A percentile compares a stretch with the other conserved stretches of the same genome.
Conservation (phyloP, 768 basidiomycete species). For the Wakefieldia striispora region DNA sequence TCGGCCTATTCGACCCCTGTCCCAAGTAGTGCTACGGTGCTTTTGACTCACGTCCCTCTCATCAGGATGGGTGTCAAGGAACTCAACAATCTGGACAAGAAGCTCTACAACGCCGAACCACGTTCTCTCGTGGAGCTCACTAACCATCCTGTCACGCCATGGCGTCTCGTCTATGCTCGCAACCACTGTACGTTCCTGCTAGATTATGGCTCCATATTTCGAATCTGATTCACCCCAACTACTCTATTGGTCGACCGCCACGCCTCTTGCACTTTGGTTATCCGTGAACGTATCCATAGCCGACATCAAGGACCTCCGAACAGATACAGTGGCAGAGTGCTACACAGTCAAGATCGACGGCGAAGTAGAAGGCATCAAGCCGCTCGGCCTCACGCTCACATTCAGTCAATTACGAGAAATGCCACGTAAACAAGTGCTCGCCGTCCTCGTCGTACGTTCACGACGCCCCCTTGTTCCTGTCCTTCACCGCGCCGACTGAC, state of each 20-base stretch:
- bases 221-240: too few species aligned
- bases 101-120: slow-evolving; percentile 74
- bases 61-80: slow-evolving; percentile 19
- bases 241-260: too few species aligned
- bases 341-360: slow-evolving; percentile 31
- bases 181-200: slow-evolving; percentile 63
- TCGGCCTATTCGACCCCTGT: too few species aligned
- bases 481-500: too few species aligned
- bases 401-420: slow-evolving; percentile 17
- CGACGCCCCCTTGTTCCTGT: too few species aligned
- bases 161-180: slow-evolving; percentile 64
- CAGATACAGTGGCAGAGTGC: slow-evolving; percentile 14
- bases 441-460: slow-evolving; percentile 50
- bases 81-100: slow-evolving; percentile 22
- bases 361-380: slow-evolving; percentile 13
- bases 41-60: too few species aligned
- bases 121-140: slow-evolving; percentile 53
- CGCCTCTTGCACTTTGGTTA: too few species aligned
- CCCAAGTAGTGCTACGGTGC: too few species aligned
- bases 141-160: slow-evolving; percentile 49
- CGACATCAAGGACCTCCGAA: slow-evolving; percentile 23
- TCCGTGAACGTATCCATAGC: slow-evolving; percentile 20
- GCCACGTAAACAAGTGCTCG: slow-evolving; percentile 36
- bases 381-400: slow-evolving; percentile 23
- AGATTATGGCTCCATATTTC: neutral